Conservation (phyloP, 1,284 basidiomycete species). For the Exobasidium rhododendri region DNA sequence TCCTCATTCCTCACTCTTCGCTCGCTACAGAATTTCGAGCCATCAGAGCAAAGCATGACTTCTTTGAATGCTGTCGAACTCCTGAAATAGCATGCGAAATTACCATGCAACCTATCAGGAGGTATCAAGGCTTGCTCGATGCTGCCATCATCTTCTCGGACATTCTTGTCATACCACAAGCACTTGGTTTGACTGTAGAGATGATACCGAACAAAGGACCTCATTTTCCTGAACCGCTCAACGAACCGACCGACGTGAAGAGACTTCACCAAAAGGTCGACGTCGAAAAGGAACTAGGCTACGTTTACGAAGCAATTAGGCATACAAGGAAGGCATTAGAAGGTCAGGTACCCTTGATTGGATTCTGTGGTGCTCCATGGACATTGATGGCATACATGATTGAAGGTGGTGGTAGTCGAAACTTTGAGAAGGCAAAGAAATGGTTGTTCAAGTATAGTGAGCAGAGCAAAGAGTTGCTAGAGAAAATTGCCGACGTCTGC, state of each 20-base stretch:
- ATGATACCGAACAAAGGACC: conserved; percentile 53
- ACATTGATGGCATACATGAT: conserved; percentile 56
- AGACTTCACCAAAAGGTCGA: conserved; percentile 50
- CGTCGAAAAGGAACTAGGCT: conserved; percentile 53
- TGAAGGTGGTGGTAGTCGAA: conserved; percentile 51
- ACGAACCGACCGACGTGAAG: conserved; percentile 43
- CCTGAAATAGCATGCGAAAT: conserved; percentile 52
- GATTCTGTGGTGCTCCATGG: conserved; percentile 54
- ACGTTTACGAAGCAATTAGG: conserved; percentile 50
- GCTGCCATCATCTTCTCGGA: conserved; percentile 55
- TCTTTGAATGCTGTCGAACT: conserved; percentile 53
- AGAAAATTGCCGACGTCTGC: conserved; percentile 49
- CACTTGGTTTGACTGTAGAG: conserved; percentile 53
- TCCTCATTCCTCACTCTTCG: not conserved
- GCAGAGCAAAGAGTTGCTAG: conserved; percentile 46
- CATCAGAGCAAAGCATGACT: conserved; percentile 51
- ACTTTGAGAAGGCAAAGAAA: conserved; percentile 52
- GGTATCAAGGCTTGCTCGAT: conserved; percentile 50
- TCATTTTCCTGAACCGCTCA: conserved; percentile 49
- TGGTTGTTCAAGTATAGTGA: conserved; percentile 53
- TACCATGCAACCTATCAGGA: conserved; percentile 51
- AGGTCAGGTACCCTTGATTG: conserved; percentile 53
- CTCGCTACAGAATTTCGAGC: conserved; percentile 45
- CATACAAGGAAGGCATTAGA: conserved; percentile 47
- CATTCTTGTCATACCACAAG: conserved; percentile 54